A percentile compares a stretch with the other conserved stretches of the same genome.
Conservation (phyloP, 495 filamentous ascomycete genomes). For the Baudoinia panamericana region DNA sequence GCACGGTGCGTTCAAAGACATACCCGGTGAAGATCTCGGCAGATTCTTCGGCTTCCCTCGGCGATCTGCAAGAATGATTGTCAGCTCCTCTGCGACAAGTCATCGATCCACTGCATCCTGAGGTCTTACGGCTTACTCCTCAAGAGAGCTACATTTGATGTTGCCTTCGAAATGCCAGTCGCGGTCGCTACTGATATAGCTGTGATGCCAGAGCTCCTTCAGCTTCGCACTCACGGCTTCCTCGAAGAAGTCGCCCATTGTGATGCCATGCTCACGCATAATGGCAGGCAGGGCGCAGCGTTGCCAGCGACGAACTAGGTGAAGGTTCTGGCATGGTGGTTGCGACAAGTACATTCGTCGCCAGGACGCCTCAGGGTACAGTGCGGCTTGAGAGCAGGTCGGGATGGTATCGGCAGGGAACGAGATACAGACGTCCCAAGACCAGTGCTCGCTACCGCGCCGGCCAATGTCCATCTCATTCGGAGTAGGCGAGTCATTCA, state of each 20-base stretch:
- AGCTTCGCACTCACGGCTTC: background rate
- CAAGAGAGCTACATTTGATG: constrained; percentile 4
- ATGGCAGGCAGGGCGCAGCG: constrained; percentile 10
- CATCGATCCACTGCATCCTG: too few species aligned
- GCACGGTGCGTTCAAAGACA: background rate
- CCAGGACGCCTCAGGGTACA: constrained; percentile 19
- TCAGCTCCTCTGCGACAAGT: too few species aligned
- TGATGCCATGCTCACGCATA: constrained; percentile 14
- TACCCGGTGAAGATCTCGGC: background rate
- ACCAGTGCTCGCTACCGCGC: constrained; percentile 4
- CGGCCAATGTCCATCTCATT: constrained; percentile 4
- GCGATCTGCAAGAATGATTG: background rate
- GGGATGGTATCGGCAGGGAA: constrained; percentile 9
- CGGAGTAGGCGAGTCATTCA: constrained; percentile 1
- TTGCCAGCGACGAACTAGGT: constrained; percentile 18
- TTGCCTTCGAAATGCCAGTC: constrained; percentile 24
- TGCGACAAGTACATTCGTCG: constrained; percentile 20
- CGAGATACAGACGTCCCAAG: constrained; percentile 18
- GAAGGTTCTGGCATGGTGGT: constrained; percentile 19
- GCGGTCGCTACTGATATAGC: constrained; percentile 14
- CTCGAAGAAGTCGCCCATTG: constrained; percentile 18
- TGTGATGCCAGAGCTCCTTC: constrained; percentile 9
- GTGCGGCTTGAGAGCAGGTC: constrained; percentile 1
- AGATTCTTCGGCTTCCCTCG: background rate
- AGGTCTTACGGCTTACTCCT: constrained; percentile 4